Base-by-base conservation (phyloP, 805 yeast species). In the Yamadazyma kitorensis region DNA sequence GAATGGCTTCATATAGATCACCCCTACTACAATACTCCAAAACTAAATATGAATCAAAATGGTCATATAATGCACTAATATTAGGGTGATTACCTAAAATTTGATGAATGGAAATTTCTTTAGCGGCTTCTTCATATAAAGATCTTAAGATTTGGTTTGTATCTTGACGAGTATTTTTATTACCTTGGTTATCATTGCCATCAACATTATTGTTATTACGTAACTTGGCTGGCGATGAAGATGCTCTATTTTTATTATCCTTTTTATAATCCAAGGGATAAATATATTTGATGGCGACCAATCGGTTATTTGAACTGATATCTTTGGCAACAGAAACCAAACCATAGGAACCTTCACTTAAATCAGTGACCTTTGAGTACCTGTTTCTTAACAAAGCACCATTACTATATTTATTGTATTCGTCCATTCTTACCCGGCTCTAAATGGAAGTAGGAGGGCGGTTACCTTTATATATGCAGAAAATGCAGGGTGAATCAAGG, bases 331-430 rank as follows among this genome's bases (percentile, higher is more conserved):
- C 70, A 2, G 94, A 80, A 6, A 91, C 98, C 29, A 84, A 74
- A 32, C 98, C 98, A 58, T 86, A 91, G 0, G 97, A 86, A 19
- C 98, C 98, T 57, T 86, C 89, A 52, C 89, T 86, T 39, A 91
- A 76, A 52, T 80, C 86, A 38, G 76, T 78, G 15, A 87, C 69
- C 47, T 81, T 81, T 38, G 67, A 63, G 61, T 87, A 91, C 36
- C 84, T 68, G 35, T 68, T 68, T 40, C 79, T 72, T 37, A 86
- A 64, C 28, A 83, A 66, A 13, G 47, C 51, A 14, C 72, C 72
- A 15, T 49, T 46, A 39, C 59, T 64, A 44, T 68, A 68, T 22
- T 40, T 44, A 29, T 64, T 61, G 48, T 66, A 67, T 29, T 57
- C 67, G 21, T 64, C 68, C 70, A 68, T 66, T 27, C 29, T 28